Conservation (phyloP, 345 rosid species). For the Brassica nigra region DNA sequence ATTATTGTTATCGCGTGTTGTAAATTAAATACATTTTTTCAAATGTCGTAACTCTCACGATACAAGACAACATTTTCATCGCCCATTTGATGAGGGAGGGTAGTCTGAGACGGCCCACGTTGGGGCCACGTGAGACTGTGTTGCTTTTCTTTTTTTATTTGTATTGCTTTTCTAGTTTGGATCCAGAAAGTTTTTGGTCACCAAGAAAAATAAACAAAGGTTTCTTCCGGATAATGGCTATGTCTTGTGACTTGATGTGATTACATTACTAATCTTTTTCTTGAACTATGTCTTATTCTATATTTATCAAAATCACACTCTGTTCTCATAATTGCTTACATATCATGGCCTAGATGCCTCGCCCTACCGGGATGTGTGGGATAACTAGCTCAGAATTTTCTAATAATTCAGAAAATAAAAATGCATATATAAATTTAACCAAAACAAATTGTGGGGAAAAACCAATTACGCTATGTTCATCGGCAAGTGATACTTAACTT, state of each 20-base stretch:
- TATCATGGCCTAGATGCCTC: background rate
- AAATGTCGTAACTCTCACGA: conserved; percentile 28
- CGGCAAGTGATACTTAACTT: conserved; percentile 2
- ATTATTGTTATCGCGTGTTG: conserved; percentile 22
- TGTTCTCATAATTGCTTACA: background rate
- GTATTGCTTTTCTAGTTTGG: background rate
- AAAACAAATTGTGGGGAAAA: background rate
- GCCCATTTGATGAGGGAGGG: conserved; percentile 38
- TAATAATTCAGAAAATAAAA: no score
- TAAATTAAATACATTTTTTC: background rate
- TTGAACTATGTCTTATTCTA: background rate
- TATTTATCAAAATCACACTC: background rate
- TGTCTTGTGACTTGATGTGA: background rate
- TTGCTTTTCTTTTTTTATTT: conserved; percentile 9
- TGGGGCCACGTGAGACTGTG: conserved; percentile 34
- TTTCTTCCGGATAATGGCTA: background rate
- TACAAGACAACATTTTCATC: conserved; percentile 32
- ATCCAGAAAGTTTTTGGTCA: background rate
- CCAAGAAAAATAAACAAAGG: background rate
- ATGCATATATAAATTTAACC: background rate
- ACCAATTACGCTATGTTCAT: background rate
- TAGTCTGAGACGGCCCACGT: conserved; percentile 29
- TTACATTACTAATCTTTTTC: background rate
- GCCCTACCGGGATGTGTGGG: background rate
- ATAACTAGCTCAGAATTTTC: background rate